A percentile compares a stretch with the other conserved stretches of the same genome.
Evolutionary conservation across 2,329 filamentous ascomycete species (phyloP).

Genomic region (Neonectria faginata): DNA sequence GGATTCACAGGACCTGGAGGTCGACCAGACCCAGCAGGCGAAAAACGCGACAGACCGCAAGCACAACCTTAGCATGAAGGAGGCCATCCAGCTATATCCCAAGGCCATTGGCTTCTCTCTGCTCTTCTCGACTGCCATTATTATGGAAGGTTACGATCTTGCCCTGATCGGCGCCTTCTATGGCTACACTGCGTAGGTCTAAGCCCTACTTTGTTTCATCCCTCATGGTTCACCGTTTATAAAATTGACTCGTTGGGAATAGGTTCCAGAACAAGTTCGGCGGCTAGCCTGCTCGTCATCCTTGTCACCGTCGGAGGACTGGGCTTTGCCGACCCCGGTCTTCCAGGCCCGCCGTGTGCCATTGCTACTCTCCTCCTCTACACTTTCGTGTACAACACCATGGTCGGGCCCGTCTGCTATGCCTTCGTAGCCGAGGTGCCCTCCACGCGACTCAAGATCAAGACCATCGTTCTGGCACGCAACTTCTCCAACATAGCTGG

Average conservation of each 20-base stretch:
- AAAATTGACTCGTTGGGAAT: not conserved
- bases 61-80: not conserved
- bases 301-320: constrained; percentile 58
- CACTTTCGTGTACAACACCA: constrained; percentile 55
- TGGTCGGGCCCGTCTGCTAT: constrained; percentile 74
- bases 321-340: constrained; percentile 63
- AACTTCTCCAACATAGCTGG: constrained; percentile 40
- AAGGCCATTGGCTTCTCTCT: constrained; percentile 53
- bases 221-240: not conserved
- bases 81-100: constrained; percentile 46
- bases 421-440: constrained; percentile 77
- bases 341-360: constrained; percentile 56
- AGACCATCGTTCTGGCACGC: constrained; percentile 59
- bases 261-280: constrained; percentile 55
- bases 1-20: too few relatives aligned
- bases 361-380: constrained; percentile 60
- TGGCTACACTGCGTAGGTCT: constrained; percentile 45
- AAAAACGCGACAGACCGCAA: not conserved
- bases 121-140: constrained; percentile 51
- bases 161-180: constrained; percentile 56
- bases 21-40: too few relatives aligned
- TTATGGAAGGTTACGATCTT: constrained; percentile 57
- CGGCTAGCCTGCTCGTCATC: constrained; percentile 51
- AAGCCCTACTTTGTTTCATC: not conserved
- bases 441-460: constrained; percentile 58